Evolutionary conservation across 106 monocot genomes (phyloP), one percentile per base, ranked within the genome.

Genomic region (Ottelia alismoides): DNA sequence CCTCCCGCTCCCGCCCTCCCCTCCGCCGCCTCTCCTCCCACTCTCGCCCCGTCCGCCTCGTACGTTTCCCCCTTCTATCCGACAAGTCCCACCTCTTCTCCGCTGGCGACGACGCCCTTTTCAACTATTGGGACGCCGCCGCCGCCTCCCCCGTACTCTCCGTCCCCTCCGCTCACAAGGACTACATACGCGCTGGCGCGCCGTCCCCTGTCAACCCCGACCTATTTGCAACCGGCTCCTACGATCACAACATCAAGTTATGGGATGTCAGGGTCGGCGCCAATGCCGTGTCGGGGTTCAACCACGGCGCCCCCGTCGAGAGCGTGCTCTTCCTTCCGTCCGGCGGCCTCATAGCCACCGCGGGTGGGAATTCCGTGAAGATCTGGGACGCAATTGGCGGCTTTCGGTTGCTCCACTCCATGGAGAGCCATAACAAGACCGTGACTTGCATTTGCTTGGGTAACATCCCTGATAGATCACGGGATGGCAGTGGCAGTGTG

Each of bases 361-460:
- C 90, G 1, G 98, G 90, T 0, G 90, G 98, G 17, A 85, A 75
- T 35, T 63, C 28, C 2, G 77, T 98, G 24, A 98, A 86, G 72
- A 71, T 98, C 3, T 98, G 89, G 90, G 98, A 98, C 60, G 75
- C 83, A 10, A 83, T 90, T 23, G 85, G 77, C 2, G 98, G 98
- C 0, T 89, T 82, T 1, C 69, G 77, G 63, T 47, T 85, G 46
- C 45, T 98, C 7, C 90, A 98, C 48, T 71, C 82, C 2, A 63
- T 98, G 63, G 82, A 98, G 60, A 77, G 67, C 56, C 98, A 98
- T 69, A 90, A 85, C 52, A 98, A 98, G 71, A 98, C 98, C 0
- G 90, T 98, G 47, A 98, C 90, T 0, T 74, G 67, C 1, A 18
- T 98, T 24, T 75, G 76, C 20, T 57, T 85, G 2, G 82, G 70